These are phyloP conservation scores for Begonia fuchsioides DNA, from an alignment of 306 rosid species.

Conservation along the genomic window DNA sequence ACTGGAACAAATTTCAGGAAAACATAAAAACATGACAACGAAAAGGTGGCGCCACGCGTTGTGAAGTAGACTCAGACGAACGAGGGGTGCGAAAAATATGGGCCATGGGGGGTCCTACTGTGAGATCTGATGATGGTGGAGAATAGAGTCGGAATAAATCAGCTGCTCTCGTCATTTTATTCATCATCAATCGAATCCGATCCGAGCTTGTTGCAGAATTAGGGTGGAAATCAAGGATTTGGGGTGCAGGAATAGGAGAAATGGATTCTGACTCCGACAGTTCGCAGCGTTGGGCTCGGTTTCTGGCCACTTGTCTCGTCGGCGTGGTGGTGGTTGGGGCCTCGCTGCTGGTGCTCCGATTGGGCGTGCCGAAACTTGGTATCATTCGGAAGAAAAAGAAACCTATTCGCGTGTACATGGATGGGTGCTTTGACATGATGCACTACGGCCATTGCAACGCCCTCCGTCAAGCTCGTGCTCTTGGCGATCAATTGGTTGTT, in stretches of 20 bases:
- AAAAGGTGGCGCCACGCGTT: no score
- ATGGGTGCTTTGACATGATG: constrained; percentile 62
- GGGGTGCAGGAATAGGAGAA: neutral
- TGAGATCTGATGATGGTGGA: no score
- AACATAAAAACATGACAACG: no score
- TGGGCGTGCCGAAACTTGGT: constrained; percentile 10
- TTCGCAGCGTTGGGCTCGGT: constrained; percentile 26
- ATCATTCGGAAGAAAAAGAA: constrained; percentile 35
- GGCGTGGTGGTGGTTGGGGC: constrained; percentile 55
- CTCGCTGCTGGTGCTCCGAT: constrained; percentile 22
- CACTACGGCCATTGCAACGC: constrained; percentile 64
- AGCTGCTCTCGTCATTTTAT: neutral
- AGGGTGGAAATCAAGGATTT: neutral
- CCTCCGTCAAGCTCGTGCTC: constrained; percentile 54
- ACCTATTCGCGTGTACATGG: constrained; percentile 48
- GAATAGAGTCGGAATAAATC: neutral
- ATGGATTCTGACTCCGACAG: constrained; percentile 31
- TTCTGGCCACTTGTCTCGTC: constrained; percentile 41
- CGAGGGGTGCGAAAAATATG: no score
- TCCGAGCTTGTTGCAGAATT: no score
- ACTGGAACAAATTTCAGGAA: no score
- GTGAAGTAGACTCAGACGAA: no score
- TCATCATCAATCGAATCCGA: no score
- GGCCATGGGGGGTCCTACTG: no score
- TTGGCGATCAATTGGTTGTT: constrained; percentile 43